These are phyloP conservation scores for Amanita rimosa DNA, from an alignment of 768 basidiomycete genomes.

Conservation along the genomic window DNA sequence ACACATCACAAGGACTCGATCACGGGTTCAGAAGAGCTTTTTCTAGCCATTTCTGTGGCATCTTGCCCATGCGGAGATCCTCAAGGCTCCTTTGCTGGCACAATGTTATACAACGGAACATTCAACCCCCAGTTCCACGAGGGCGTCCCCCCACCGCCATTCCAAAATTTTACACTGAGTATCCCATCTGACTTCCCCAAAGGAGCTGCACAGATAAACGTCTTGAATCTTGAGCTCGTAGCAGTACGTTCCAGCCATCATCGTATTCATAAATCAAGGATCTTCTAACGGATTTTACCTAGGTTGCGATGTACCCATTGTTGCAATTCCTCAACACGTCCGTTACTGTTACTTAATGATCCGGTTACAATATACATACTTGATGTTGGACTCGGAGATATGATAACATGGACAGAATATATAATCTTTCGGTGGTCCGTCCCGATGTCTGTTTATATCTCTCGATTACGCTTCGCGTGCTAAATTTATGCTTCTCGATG, in stretches of 20 bases:
- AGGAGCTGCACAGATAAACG: slow-evolving; percentile 24
- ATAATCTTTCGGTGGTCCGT: too few relatives aligned
- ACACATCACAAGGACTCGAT: slow-evolving; percentile 19
- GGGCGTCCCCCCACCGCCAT: slow-evolving; percentile 19
- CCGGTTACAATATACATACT: background rate
- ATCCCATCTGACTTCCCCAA: slow-evolving; percentile 18
- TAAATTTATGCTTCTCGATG: too few relatives aligned
- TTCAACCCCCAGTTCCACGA: slow-evolving; percentile 22
- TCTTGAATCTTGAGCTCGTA: slow-evolving; percentile 24
- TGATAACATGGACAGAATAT: too few relatives aligned
- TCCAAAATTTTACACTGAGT: slow-evolving; percentile 33
- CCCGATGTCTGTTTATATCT: too few relatives aligned
- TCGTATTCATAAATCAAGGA: too few relatives aligned
- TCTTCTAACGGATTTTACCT: background rate
- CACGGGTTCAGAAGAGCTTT: slow-evolving; percentile 31
- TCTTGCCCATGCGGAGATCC: slow-evolving; percentile 21
- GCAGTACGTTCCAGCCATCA: slow-evolving; percentile 22
- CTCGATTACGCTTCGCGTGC: too few relatives aligned
- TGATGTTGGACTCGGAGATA: too few relatives aligned
- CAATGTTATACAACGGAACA: slow-evolving; percentile 33
- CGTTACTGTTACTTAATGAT: background rate
- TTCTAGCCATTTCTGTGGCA: slow-evolving; percentile 31
- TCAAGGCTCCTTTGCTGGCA: slow-evolving; percentile 20
- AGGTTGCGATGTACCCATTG: background rate
- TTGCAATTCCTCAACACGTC: background rate